Conservation (phyloP, 164 flowering plant genomes). For the Vitis cinerea region DNA sequence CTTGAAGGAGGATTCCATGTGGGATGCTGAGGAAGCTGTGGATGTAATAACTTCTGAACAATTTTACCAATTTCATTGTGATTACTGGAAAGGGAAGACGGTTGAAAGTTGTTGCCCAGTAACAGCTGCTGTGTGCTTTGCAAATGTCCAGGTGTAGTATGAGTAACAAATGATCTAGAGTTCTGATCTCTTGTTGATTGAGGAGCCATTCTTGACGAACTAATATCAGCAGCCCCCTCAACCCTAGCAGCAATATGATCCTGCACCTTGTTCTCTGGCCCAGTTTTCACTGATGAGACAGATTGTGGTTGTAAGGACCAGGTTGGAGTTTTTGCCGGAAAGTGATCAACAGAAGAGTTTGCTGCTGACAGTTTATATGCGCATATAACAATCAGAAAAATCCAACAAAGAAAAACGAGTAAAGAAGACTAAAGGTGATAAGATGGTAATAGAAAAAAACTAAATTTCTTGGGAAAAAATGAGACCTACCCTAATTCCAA, state of each 20-base stretch:
- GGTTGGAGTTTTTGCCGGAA: slow-evolving; percentile 34
- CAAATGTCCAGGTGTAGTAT: slow-evolving; percentile 37
- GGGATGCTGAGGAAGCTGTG: slow-evolving; percentile 52
- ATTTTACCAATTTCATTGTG: slow-evolving; percentile 71
- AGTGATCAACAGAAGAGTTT: slow-evolving; percentile 46
- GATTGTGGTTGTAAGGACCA: slow-evolving; percentile 53
- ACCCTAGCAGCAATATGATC: slow-evolving; percentile 32
- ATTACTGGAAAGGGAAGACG: slow-evolving; percentile 33
- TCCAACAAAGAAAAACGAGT: not conserved
- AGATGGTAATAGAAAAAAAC: too few relatives aligned
- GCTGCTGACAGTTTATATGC: slow-evolving; percentile 32
- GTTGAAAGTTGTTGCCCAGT: slow-evolving; percentile 38
- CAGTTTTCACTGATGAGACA: slow-evolving; percentile 30
- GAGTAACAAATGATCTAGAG: slow-evolving; percentile 39
- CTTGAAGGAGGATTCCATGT: slow-evolving; percentile 86
- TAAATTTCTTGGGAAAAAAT: too few relatives aligned
- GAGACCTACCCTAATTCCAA: too few relatives aligned
- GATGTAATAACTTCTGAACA: slow-evolving; percentile 73
- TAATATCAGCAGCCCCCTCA: slow-evolving; percentile 35
- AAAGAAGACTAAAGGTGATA: not conserved
- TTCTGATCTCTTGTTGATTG: slow-evolving; percentile 44
- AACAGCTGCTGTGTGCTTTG: slow-evolving; percentile 41
- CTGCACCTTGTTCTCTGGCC: slow-evolving; percentile 40
- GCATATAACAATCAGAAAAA: not conserved
- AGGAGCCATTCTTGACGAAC: slow-evolving; percentile 28